A percentile compares a stretch with the other conserved stretches of the same genome.
phyloP scores from a whole-genome alignment of 2,329 filamentous ascomycete species.

The Trichoderma semiorbis region DNA sequence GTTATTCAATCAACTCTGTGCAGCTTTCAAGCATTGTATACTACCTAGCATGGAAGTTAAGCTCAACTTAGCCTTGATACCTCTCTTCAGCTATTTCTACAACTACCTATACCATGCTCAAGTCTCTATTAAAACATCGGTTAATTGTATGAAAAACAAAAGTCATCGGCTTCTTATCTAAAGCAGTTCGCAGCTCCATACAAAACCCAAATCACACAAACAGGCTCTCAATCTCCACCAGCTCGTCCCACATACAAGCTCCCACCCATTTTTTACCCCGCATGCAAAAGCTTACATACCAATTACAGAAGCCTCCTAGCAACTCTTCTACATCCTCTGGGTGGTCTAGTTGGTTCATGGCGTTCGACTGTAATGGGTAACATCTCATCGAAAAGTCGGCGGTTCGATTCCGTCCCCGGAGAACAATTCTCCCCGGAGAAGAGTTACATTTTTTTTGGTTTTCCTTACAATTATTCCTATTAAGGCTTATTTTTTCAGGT shows the following conservation, averaged over 20 bases:
- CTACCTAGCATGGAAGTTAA: not conserved
- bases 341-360: constrained; percentile 32
- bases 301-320: not conserved
- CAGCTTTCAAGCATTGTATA: not conserved
- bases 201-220: not conserved
- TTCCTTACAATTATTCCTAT: not conserved
- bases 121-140: not conserved
- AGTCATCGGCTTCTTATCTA: not conserved
- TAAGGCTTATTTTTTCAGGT: not conserved
- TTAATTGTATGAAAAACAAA: rapidly evolving
- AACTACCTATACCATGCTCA: not conserved
- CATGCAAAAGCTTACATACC: not conserved
- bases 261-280: not conserved
- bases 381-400: constrained; percentile 28
- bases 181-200: not conserved
- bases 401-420: constrained; percentile 31
- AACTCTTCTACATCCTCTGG: constrained; percentile 22
- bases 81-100: not conserved
- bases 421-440: constrained; percentile 23
- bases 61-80: not conserved
- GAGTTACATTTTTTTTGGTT: constrained; percentile 17
- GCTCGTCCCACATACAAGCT: not conserved
- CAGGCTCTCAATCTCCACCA: not conserved
- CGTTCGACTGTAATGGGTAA: constrained; percentile 28
- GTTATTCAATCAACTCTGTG: not conserved